Evolutionary conservation across 2,329 filamentous ascomycete genomes (phyloP).

Genomic region (Aspergillus ruber): DNA sequence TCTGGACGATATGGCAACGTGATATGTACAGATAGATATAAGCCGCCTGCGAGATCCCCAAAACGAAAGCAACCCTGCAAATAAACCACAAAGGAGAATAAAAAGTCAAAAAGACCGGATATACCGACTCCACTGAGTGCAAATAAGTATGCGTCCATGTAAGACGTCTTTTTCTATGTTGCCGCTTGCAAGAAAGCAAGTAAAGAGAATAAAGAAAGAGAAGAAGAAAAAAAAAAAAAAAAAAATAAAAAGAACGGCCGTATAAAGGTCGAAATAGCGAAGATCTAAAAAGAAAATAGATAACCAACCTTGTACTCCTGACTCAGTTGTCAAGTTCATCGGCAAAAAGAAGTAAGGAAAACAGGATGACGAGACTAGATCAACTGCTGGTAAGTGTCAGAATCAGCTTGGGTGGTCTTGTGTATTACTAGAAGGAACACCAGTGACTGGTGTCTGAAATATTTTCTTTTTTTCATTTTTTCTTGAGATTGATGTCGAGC

Average conservation of each 20-base stretch:
- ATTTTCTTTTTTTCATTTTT: constrained; percentile 1
- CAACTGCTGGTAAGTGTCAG: constrained; percentile 16
- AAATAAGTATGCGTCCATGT: not conserved
- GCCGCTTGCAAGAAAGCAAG: constrained; percentile 1
- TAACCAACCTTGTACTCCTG: constrained; percentile 31
- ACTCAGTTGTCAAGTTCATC: constrained; percentile 14
- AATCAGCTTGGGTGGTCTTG: constrained; percentile 15
- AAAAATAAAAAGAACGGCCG: not conserved
- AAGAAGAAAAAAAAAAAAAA: not conserved
- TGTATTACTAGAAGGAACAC: constrained; percentile 11
- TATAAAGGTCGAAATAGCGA: constrained; percentile 7
- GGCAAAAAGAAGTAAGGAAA: constrained; percentile 1
- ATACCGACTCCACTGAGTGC: not conserved
- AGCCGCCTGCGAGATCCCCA: constrained; percentile 3
- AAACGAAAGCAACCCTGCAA: constrained; percentile 3
- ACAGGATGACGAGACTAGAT: constrained; percentile 11
- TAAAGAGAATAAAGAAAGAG: not conserved
- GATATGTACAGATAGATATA: constrained; percentile 16
- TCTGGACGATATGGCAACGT: constrained; percentile 5
- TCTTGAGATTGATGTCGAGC: constrained; percentile 5
- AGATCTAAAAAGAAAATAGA: constrained; percentile 13
- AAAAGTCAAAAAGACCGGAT: not conserved
- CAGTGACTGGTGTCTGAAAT: constrained; percentile 4
- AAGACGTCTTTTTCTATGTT: not conserved
- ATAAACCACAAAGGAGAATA: not conserved